These are phyloP conservation scores for Edaphochlamys debaryana DNA, from an alignment of 139 green algal genomes.

Conservation along the genomic window DNA sequence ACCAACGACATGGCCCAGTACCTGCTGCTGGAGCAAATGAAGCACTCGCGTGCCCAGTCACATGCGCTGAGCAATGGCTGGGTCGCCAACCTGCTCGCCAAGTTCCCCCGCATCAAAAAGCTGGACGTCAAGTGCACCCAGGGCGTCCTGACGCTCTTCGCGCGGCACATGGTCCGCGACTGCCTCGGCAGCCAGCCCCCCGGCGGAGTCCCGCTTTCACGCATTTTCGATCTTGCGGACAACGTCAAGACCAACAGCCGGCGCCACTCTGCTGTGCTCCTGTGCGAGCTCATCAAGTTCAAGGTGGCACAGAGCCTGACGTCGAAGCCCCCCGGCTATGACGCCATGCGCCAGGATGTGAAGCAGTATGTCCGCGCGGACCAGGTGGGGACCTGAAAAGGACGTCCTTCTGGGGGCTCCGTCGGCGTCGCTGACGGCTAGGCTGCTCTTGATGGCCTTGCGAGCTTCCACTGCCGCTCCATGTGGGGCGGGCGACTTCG, in stretches of 20 bases:
- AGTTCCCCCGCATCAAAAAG: slow-evolving; percentile 34
- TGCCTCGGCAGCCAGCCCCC: slow-evolving; percentile 24
- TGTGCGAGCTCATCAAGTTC: slow-evolving; percentile 42
- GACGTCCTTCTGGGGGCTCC: too few relatives aligned
- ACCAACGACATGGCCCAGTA: slow-evolving; percentile 34
- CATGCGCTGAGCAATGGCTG: slow-evolving; percentile 18
- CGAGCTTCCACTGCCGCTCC: too few relatives aligned
- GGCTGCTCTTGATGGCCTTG: too few relatives aligned
- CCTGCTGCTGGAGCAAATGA: slow-evolving; percentile 12
- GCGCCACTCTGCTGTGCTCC: slow-evolving; percentile 31
- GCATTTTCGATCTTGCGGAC: slow-evolving; percentile 36
- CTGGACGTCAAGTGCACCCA: slow-evolving; percentile 44
- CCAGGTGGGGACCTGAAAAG: slow-evolving; percentile 10
- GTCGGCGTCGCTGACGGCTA: too few relatives aligned
- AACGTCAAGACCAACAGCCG: slow-evolving; percentile 40
- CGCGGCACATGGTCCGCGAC: slow-evolving; percentile 38
- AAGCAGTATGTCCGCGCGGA: slow-evolving; percentile 39
- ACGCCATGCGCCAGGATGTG: slow-evolving; percentile 29
- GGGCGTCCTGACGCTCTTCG: slow-evolving; percentile 7
- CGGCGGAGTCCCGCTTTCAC: slow-evolving; percentile 7
- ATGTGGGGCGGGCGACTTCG: too few relatives aligned
- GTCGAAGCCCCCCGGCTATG: slow-evolving; percentile 37
- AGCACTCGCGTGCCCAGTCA: not conserved
- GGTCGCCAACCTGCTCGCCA: slow-evolving; percentile 19
- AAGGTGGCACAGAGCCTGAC: slow-evolving; percentile 38